These are phyloP conservation scores for Penicillium riverlandense DNA, from an alignment of 495 filamentous ascomycete genomes.

Conservation along the genomic window DNA sequence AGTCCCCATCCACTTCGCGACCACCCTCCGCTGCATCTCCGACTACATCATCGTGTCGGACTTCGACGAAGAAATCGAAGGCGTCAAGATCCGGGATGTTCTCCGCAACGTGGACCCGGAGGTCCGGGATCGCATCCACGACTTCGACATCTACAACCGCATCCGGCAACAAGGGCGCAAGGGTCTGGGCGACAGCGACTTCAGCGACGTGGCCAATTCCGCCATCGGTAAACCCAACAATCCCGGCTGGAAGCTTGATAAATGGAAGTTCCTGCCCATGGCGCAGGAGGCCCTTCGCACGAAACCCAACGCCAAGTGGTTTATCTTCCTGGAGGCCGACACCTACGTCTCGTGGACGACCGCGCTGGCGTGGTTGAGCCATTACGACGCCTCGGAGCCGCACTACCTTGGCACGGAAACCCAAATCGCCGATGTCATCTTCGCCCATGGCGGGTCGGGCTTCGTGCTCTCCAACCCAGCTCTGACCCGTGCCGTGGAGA, in stretches of 20 bases:
- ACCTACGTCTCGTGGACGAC: constrained; percentile 60
- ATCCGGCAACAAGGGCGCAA: constrained; percentile 31
- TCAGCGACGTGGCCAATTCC: constrained; percentile 39
- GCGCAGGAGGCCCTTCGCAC: constrained; percentile 35
- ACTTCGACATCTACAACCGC: constrained; percentile 49
- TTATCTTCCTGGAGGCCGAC: constrained; percentile 63
- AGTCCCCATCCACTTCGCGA: constrained; percentile 42
- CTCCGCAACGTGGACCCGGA: constrained; percentile 32
- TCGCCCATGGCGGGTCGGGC: constrained; percentile 64
- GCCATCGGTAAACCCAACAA: constrained; percentile 40
- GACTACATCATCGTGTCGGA: constrained; percentile 52
- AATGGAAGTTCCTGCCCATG: constrained; percentile 56
- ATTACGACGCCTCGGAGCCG: constrained; percentile 41
- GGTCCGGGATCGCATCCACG: constrained; percentile 27
- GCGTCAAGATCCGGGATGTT: constrained; percentile 42
- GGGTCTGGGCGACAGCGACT: constrained; percentile 31
- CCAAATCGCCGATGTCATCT: constrained; percentile 45
- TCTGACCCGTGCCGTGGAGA: constrained; percentile 36
- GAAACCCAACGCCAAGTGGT: constrained; percentile 53
- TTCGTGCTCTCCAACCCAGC: constrained; percentile 56
- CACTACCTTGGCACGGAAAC: constrained; percentile 55
- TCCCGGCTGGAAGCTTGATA: constrained; percentile 50
- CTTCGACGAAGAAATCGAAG: constrained; percentile 41
- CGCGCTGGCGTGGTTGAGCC: constrained; percentile 47
- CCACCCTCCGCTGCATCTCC: constrained; percentile 45